Percentiles rank a stretch among this genome's conserved stretches.
Evolutionary conservation across 2,329 filamentous ascomycete species (phyloP).

Genomic region (Colletotrichum trifolii): DNA sequence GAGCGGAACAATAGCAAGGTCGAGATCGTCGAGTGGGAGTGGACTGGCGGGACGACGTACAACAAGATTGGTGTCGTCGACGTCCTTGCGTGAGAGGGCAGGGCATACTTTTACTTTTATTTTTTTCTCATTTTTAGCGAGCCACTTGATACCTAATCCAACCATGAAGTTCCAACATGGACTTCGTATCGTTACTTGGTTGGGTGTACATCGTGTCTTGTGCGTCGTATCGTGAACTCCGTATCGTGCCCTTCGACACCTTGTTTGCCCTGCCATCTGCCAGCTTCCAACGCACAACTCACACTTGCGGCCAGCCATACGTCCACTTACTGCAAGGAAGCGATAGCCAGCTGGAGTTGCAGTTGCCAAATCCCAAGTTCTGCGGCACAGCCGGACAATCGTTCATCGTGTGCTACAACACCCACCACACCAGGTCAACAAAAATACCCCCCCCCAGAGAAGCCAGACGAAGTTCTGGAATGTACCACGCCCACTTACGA

Average conservation of each 20-base stretch:
- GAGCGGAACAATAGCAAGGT: slow-evolving; percentile 20
- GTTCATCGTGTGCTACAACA: not conserved
- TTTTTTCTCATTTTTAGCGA: too few relatives aligned
- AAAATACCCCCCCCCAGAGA: not conserved
- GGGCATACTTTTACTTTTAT: not conserved
- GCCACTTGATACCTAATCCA: slow-evolving; percentile 7
- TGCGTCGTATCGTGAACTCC: too few relatives aligned
- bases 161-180: not conserved
- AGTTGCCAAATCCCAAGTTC: not conserved
- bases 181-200: too few relatives aligned
- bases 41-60: slow-evolving; percentile 36
- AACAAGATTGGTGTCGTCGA: slow-evolving; percentile 30
- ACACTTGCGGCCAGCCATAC: not conserved
- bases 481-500: not conserved
- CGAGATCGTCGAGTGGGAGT: slow-evolving; percentile 34
- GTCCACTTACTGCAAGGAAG: not conserved
- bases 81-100: slow-evolving; percentile 3
- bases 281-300: not conserved
- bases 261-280: too few relatives aligned
- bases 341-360: slow-evolving; percentile 1
- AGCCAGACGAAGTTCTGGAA: not conserved
- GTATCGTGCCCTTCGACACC: too few relatives aligned
- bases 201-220: too few relatives aligned
- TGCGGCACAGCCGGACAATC: not conserved
- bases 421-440: not conserved